Percentiles rank a stretch among this genome's conserved stretches.
phyloP scores from a whole-genome alignment of 768 basidiomycete species.

The Mycena polygramma region DNA sequence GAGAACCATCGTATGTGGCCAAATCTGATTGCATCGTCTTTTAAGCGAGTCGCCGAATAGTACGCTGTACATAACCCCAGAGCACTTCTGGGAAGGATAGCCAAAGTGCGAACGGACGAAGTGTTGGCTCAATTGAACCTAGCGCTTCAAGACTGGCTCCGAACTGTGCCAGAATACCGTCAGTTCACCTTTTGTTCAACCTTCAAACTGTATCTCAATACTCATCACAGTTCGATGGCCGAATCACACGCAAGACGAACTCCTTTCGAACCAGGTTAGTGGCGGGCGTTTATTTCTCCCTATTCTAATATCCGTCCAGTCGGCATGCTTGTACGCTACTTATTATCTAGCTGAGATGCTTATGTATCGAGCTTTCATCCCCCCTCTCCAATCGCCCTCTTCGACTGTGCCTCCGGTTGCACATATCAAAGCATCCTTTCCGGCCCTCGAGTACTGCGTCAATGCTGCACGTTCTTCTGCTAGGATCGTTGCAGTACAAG shows the following conservation, averaged over 20 bases:
- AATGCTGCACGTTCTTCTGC: constrained; percentile 73
- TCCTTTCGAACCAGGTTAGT: constrained; percentile 61
- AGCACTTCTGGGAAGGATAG: constrained; percentile 64
- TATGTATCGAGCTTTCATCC: constrained; percentile 79
- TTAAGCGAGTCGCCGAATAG: constrained; percentile 47
- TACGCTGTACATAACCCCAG: constrained; percentile 81
- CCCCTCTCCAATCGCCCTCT: constrained; percentile 47
- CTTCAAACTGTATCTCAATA: constrained; percentile 12
- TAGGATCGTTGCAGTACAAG: constrained; percentile 67
- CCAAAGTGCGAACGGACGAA: constrained; percentile 66
- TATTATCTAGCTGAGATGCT: constrained; percentile 77
- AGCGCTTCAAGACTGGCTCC: constrained; percentile 80
- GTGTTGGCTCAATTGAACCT: constrained; percentile 77
- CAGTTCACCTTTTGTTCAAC: constrained; percentile 42
- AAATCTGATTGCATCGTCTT: constrained; percentile 13
- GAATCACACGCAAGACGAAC: constrained; percentile 59
- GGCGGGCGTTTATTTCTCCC: neutral
- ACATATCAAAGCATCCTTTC: constrained; percentile 49
- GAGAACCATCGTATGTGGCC: constrained; percentile 71
- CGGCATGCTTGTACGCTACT: constrained; percentile 66
- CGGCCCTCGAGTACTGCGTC: constrained; percentile 69
- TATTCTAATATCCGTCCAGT: constrained; percentile 38
- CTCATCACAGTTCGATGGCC: constrained; percentile 68
- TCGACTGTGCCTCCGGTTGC: constrained; percentile 31
- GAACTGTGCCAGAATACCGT: constrained; percentile 78